These are phyloP conservation scores for Coemansia sp. DNA, from an alignment of 192 early-diverging fungal species.

Conservation along the genomic window DNA sequence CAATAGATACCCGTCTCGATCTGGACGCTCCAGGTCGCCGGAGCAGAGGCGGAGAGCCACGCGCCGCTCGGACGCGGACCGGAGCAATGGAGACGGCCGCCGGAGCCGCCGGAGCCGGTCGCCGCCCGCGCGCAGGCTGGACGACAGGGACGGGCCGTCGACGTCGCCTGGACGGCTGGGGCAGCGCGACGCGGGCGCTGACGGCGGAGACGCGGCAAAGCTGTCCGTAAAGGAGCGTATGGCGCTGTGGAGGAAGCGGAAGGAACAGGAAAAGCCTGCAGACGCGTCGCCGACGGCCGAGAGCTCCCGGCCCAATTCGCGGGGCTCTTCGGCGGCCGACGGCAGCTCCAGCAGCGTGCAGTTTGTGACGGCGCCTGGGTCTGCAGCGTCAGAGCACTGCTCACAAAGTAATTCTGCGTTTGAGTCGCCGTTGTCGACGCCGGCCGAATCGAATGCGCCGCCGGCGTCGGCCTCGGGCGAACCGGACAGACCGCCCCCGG, in stretches of 20 bases:
- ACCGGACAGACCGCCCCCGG: too few relatives aligned
- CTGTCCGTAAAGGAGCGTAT: constrained; percentile 73
- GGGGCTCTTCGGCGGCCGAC: constrained; percentile 13
- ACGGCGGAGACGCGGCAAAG: constrained; percentile 58
- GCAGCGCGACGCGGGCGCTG: neutral
- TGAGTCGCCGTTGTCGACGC: constrained; percentile 15
- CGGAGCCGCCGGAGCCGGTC: constrained; percentile 11
- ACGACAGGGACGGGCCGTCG: neutral
- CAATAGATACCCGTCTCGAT: constrained; percentile 16
- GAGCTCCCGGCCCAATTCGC: neutral
- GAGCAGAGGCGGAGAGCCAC: constrained; percentile 1
- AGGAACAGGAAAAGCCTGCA: constrained; percentile 32
- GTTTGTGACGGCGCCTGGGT: constrained; percentile 40
- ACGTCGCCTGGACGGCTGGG: neutral
- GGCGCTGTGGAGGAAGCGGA: constrained; percentile 74
- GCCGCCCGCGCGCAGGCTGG: neutral
- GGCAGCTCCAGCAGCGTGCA: constrained; percentile 12
- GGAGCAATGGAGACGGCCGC: neutral
- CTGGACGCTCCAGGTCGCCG: constrained; percentile 23
- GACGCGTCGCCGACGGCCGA: neutral
- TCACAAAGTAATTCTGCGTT: constrained; percentile 7
- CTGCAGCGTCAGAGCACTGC: constrained; percentile 6
- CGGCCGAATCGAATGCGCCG: too few relatives aligned
- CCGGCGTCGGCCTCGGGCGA: too few relatives aligned
- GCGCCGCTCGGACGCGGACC: neutral